Percentiles rank a stretch among this genome's conserved stretches.
These are phyloP conservation scores for Geotrichum phurueaensis DNA, from an alignment of 1,139 yeast genomes.

Conservation along the genomic window DNA sequence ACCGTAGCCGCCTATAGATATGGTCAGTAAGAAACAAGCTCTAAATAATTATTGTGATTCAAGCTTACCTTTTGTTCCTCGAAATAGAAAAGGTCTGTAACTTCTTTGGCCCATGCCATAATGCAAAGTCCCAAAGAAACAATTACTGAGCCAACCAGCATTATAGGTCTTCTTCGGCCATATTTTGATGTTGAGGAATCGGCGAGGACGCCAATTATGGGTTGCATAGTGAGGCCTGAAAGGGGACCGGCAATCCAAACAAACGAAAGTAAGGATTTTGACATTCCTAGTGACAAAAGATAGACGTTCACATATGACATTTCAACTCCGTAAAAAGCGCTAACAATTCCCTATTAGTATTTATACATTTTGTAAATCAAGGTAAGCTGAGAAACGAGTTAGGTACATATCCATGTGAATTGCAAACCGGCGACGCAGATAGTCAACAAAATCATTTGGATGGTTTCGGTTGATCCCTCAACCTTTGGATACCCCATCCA, in stretches of 20 bases:
- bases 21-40: constrained; percentile 9
- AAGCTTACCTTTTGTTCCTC: constrained; percentile 11
- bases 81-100: constrained; percentile 25
- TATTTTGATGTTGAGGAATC: constrained; percentile 43
- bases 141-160: constrained; percentile 46
- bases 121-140: constrained; percentile 42
- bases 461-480: constrained; percentile 29
- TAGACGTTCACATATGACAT: constrained; percentile 38
- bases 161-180: constrained; percentile 53
- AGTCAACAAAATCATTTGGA: constrained; percentile 34
- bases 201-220: constrained; percentile 50
- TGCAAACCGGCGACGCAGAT: constrained; percentile 38
- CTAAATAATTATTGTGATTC: neutral
- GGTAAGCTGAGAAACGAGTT: neutral
- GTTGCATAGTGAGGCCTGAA: constrained; percentile 56
- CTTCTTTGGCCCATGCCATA: constrained; percentile 45
- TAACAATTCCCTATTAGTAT: neutral
- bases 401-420: constrained; percentile 36
- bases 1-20: constrained; percentile 1
- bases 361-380: neutral
- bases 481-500: constrained; percentile 34
- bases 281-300: constrained; percentile 47
- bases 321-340: constrained; percentile 33
- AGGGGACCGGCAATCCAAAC: constrained; percentile 62
- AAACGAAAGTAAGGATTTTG: constrained; percentile 47